phyloP scores from a whole-genome alignment of 2,329 filamentous ascomycete species.

The Epicoccum sorghinum region DNA sequence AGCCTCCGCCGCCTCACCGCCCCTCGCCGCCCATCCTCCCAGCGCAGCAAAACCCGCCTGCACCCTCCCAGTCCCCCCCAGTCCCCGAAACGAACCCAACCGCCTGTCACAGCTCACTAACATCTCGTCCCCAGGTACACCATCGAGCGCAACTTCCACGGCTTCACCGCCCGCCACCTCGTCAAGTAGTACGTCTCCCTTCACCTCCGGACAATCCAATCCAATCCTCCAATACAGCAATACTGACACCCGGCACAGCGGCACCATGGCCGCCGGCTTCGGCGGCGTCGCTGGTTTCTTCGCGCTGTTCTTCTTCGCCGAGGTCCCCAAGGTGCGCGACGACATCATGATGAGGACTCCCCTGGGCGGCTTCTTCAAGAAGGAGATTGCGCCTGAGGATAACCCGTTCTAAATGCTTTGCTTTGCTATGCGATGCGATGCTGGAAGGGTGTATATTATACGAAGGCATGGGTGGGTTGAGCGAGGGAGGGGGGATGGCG shows the following conservation, averaged over 20 bases:
- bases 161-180: conserved; percentile 52
- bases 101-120: conserved; percentile 19
- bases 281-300: conserved; percentile 64
- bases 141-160: conserved; percentile 55
- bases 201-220: not conserved
- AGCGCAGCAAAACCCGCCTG: too few relatives aligned
- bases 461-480: conserved; percentile 12
- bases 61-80: too few relatives aligned
- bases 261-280: conserved; percentile 58
- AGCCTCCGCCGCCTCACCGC: too few relatives aligned
- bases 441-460: conserved; percentile 25
- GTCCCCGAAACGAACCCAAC: too few relatives aligned
- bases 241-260: conserved; percentile 24
- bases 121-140: conserved; percentile 54
- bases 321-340: conserved; percentile 65
- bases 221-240: too few relatives aligned
- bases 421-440: not conserved
- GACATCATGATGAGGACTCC: conserved; percentile 68
- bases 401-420: conserved; percentile 58
- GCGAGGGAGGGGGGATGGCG: conserved; percentile 19
- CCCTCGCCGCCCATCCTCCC: too few relatives aligned
- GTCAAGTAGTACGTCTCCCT: conserved; percentile 54
- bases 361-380: conserved; percentile 63
- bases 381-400: conserved; percentile 67
- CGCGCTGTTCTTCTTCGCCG: conserved; percentile 69